These are phyloP conservation scores for Xylariaceae sp. DNA, from an alignment of 2,329 filamentous ascomycete species.

Conservation along the genomic window DNA sequence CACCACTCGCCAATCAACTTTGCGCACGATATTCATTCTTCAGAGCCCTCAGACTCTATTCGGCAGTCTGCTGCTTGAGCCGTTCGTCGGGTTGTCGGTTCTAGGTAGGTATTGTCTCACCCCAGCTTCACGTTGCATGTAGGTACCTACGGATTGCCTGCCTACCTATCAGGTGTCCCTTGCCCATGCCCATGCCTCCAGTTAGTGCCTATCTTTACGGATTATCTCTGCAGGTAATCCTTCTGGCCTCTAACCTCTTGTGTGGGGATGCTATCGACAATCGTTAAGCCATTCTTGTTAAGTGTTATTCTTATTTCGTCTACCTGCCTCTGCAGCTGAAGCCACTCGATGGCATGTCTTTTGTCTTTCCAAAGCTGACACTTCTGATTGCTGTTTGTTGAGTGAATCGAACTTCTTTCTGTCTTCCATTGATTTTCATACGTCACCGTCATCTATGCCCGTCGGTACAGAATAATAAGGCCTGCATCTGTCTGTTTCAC, in stretches of 20 bases:
- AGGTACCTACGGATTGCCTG: background rate
- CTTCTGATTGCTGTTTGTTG: constrained; percentile 30
- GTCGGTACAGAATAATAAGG: constrained; percentile 22
- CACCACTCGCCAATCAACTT: constrained; percentile 31
- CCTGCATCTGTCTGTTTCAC: constrained; percentile 20
- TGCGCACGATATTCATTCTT: constrained; percentile 34
- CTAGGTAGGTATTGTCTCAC: constrained; percentile 13
- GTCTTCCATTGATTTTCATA: constrained; percentile 11
- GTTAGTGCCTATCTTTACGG: constrained; percentile 2
- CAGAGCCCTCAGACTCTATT: constrained; percentile 31
- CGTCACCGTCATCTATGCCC: constrained; percentile 8
- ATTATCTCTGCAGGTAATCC: constrained; percentile 5
- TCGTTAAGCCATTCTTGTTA: background rate
- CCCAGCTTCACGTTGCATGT: constrained; percentile 18
- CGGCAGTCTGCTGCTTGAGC: constrained; percentile 19
- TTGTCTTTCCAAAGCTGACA: constrained; percentile 16
- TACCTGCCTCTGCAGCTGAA: constrained; percentile 6
- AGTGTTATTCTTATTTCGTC: too few species aligned
- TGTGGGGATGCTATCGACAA: constrained; percentile 22
- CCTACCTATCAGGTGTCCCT: constrained; percentile 8
- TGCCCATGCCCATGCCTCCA: constrained; percentile 1
- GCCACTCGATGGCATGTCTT: constrained; percentile 21
- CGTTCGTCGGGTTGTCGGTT: constrained; percentile 26
- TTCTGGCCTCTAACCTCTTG: constrained; percentile 19
- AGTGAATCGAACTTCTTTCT: constrained; percentile 27